Conservation (phyloP, 2,329 filamentous ascomycete genomes). For the Endocalyx cinctus region DNA sequence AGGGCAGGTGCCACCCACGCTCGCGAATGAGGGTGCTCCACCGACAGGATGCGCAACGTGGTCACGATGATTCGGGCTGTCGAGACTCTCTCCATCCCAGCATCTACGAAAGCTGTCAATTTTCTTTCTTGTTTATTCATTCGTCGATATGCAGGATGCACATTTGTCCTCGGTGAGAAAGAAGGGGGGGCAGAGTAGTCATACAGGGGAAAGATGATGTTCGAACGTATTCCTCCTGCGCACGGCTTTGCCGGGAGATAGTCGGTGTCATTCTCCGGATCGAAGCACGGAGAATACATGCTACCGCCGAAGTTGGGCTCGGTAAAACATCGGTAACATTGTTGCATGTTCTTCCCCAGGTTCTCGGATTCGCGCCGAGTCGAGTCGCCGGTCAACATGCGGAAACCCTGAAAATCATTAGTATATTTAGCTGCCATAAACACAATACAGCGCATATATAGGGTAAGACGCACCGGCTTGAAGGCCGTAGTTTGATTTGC, state of each 20-base stretch:
- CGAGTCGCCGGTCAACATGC: constrained; percentile 36
- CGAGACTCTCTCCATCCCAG: background rate
- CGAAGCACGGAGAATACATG: background rate
- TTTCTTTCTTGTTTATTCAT: no score
- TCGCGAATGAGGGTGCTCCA: background rate
- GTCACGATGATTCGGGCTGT: background rate
- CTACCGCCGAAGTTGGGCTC: background rate
- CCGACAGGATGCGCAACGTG: background rate
- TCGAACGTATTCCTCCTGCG: background rate
- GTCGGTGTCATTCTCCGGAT: background rate
- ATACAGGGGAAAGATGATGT: background rate
- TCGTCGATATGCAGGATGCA: no score
- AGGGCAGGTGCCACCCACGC: background rate
- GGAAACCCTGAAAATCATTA: constrained; percentile 26
- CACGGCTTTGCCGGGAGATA: background rate
- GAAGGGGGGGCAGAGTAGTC: no score
- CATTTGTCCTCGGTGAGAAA: no score
- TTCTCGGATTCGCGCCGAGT: background rate
- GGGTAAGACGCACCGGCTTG: constrained; percentile 27
- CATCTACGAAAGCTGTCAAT: no score
- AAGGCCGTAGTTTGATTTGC: constrained; percentile 36
- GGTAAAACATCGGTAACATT: background rate
- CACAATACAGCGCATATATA: background rate
- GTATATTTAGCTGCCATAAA: background rate
- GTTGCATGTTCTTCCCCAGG: background rate